These are phyloP conservation scores for Alloascoidea hylecoeti DNA, from an alignment of 805 yeast species.

Conservation along the genomic window DNA sequence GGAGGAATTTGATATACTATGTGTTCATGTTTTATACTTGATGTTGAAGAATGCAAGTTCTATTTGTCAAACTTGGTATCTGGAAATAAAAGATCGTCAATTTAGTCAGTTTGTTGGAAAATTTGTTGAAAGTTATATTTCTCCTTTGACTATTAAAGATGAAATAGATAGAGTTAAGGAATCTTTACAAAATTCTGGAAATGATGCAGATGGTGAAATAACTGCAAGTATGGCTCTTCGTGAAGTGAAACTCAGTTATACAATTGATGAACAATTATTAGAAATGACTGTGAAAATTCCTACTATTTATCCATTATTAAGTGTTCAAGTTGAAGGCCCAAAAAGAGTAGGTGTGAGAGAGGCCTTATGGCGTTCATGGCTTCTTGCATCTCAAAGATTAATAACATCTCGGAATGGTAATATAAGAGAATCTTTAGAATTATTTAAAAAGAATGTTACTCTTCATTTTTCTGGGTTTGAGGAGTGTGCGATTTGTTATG, in stretches of 20 bases:
- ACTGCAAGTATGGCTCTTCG: slow-evolving; percentile 44
- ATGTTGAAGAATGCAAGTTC: slow-evolving; percentile 40
- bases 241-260: slow-evolving; percentile 60
- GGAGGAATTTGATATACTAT: slow-evolving; percentile 23
- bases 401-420: slow-evolving; percentile 40
- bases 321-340: slow-evolving; percentile 64
- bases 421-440: slow-evolving; percentile 49
- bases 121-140: slow-evolving; percentile 44
- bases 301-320: slow-evolving; percentile 59
- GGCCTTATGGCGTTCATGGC: slow-evolving; percentile 90
- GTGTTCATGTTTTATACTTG: slow-evolving; percentile 36
- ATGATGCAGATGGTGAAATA: slow-evolving; percentile 29
- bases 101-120: slow-evolving; percentile 44
- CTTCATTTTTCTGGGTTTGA: slow-evolving; percentile 88
- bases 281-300: slow-evolving; percentile 73
- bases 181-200: slow-evolving; percentile 11
- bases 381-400: slow-evolving; percentile 77
- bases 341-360: slow-evolving; percentile 81
- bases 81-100: slow-evolving; percentile 53
- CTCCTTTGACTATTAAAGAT: slow-evolving; percentile 45
- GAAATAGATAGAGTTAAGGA: slow-evolving; percentile 38
- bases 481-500: slow-evolving; percentile 95
- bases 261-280: slow-evolving; percentile 78
- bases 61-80: slow-evolving; percentile 53
- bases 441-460: slow-evolving; percentile 60